Percentiles rank a stretch among this genome's conserved stretches.
Conservation (phyloP, 2,329 filamentous ascomycete genomes). For the Hypoxylon sp. region DNA sequence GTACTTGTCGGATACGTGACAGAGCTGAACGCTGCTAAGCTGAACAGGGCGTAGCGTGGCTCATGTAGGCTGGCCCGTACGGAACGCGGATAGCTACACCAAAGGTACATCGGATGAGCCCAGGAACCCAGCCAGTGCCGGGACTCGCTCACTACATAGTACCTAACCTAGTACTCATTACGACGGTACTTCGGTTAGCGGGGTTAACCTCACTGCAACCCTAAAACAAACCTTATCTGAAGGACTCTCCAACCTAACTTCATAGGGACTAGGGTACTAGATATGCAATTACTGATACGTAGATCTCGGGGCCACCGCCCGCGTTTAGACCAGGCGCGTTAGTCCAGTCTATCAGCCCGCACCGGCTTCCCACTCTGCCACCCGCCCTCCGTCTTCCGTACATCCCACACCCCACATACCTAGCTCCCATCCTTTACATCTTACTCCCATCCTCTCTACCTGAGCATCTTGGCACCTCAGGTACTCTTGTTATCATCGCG, state of each 20-base stretch:
- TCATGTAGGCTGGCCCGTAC: slow-evolving; percentile 10
- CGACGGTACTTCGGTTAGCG: not conserved
- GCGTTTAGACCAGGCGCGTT: no score
- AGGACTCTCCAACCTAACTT: slow-evolving; percentile 18
- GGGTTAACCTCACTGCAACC: slow-evolving; percentile 26
- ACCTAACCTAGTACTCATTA: no score
- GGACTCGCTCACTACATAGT: not conserved
- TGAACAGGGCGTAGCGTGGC: slow-evolving; percentile 5
- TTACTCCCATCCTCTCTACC: not conserved
- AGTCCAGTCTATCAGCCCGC: not conserved
- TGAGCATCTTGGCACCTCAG: not conserved
- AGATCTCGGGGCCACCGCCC: slow-evolving; percentile 19
- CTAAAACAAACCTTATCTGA: slow-evolving; percentile 38
- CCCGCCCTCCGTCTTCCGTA: not conserved
- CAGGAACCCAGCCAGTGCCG: not conserved
- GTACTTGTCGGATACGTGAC: not conserved
- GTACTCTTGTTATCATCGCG: not conserved
- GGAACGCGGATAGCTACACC: not conserved
- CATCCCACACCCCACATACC: slow-evolving; percentile 8
- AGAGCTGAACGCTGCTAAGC: slow-evolving; percentile 8
- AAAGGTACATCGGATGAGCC: not conserved
- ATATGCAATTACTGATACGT: slow-evolving; percentile 11
- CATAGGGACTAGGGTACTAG: slow-evolving; percentile 17
- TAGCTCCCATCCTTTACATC: not conserved
- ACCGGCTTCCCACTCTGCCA: not conserved